phyloP scores from a whole-genome alignment of 1,284 basidiomycete species.

The Fistulinella staudtii region DNA sequence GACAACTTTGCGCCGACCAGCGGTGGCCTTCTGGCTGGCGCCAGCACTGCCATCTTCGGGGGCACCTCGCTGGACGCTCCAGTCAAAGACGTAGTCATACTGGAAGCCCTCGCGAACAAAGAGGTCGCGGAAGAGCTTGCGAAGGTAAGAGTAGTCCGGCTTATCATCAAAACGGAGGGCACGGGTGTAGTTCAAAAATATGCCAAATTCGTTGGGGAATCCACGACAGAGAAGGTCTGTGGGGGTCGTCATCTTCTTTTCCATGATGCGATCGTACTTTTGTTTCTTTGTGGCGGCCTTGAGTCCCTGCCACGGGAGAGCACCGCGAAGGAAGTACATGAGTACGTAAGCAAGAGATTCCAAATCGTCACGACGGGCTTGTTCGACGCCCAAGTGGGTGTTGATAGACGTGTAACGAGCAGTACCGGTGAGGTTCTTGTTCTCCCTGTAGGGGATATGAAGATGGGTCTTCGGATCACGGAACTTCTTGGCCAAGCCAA shows the following conservation, averaged over 20 bases:
- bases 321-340: constrained; percentile 97
- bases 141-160: constrained; percentile 96
- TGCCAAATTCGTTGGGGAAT: constrained; percentile 96
- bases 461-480: constrained; percentile 99
- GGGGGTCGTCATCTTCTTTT: constrained; percentile 99
- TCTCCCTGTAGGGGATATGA: constrained; percentile 99
- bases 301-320: constrained; percentile 95
- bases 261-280: constrained; percentile 99
- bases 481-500: constrained; percentile 99
- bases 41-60: constrained; percentile 60
- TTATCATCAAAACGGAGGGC: constrained; percentile 98
- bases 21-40: constrained; percentile 54
- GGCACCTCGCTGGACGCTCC: constrained; percentile 83
- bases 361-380: constrained; percentile 93
- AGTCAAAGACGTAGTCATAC: constrained; percentile 98
- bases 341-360: constrained; percentile 96
- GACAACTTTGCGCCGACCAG: constrained; percentile 68
- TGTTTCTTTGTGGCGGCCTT: constrained; percentile 99
- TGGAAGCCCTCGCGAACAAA: constrained; percentile 97
- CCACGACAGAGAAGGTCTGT: constrained; percentile 94
- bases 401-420: constrained; percentile 99
- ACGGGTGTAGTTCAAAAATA: constrained; percentile 96
- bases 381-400: constrained; percentile 96
- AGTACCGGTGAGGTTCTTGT: constrained; percentile 99
- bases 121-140: constrained; percentile 96